These are phyloP conservation scores for Coemansia sp. DNA, from an alignment of 192 early-diverging fungal genomes.

Conservation along the genomic window DNA sequence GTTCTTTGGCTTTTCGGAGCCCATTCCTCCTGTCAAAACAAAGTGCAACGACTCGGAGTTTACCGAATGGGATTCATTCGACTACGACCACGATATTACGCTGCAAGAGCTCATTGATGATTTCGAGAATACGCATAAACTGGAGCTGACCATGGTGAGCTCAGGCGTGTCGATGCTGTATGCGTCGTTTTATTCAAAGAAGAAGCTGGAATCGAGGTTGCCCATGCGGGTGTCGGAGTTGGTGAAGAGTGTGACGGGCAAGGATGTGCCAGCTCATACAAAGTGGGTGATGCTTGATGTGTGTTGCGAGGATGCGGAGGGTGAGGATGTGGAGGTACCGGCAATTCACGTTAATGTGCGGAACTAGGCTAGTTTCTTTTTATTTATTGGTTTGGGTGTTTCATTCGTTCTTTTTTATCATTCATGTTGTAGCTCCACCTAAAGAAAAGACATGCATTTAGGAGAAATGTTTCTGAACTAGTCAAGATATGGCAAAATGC, in stretches of 20 bases:
- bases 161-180: conserved; percentile 92
- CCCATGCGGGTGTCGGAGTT: conserved; percentile 79
- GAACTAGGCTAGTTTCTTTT: conserved; percentile 12
- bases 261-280: conserved; percentile 83
- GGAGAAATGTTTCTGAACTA: no score
- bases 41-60: conserved; percentile 87
- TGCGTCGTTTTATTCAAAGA: conserved; percentile 80
- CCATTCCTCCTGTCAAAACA: conserved; percentile 83
- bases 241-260: conserved; percentile 79
- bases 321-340: conserved; percentile 84
- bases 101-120: conserved; percentile 85
- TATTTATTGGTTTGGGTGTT: not conserved
- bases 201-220: conserved; percentile 82
- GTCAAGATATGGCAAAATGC: no score
- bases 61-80: conserved; percentile 96
- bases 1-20: conserved; percentile 99
- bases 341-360: conserved; percentile 46
- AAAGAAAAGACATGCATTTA: no score
- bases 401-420: no score
- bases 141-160: conserved; percentile 93
- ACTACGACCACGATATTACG: conserved; percentile 79
- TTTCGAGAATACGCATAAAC: conserved; percentile 76
- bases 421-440: no score
- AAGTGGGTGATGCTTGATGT: conserved; percentile 83
- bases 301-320: conserved; percentile 83